These are phyloP conservation scores for Myrmaecium sp. DNA, from an alignment of 2,329 filamentous ascomycete species.

Conservation along the genomic window DNA sequence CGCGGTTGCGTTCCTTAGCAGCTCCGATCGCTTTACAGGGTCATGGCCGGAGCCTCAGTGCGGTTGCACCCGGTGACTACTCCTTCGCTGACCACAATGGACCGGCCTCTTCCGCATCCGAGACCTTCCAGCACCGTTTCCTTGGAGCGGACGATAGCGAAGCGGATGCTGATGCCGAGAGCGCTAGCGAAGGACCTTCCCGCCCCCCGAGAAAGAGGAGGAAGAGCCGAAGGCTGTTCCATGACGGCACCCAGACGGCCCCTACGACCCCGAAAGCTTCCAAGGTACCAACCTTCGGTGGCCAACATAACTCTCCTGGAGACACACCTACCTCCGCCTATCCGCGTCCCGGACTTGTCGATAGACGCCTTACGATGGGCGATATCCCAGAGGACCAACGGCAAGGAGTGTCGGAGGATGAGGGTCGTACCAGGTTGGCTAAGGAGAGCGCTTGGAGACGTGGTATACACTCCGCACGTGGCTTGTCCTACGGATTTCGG, in stretches of 20 bases:
- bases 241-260: constrained; percentile 40
- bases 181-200: constrained; percentile 49
- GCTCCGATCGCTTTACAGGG: constrained; percentile 32
- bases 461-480: constrained; percentile 29
- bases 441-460: constrained; percentile 28
- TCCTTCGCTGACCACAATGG: constrained; percentile 20
- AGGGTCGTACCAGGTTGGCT: constrained; percentile 29
- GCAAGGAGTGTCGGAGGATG: constrained; percentile 33
- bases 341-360: constrained; percentile 31
- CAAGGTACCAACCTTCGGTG: constrained; percentile 31
- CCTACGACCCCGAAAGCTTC: constrained; percentile 48
- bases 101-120: constrained; percentile 30
- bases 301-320: constrained; percentile 21
- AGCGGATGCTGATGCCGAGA: constrained; percentile 65
- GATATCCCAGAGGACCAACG: constrained; percentile 29
- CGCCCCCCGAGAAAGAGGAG: constrained; percentile 38
- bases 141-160: constrained; percentile 49
- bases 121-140: constrained; percentile 27
- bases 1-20: constrained; percentile 60
- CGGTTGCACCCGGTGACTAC: constrained; percentile 23
- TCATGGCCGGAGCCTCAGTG: constrained; percentile 34
- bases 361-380: constrained; percentile 34
- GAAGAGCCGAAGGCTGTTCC: constrained; percentile 42
- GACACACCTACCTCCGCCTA: constrained; percentile 13
- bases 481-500: constrained; percentile 30